Conservation (phyloP, 2,329 filamentous ascomycete genomes). For the Trichoderma citrinoviride region DNA sequence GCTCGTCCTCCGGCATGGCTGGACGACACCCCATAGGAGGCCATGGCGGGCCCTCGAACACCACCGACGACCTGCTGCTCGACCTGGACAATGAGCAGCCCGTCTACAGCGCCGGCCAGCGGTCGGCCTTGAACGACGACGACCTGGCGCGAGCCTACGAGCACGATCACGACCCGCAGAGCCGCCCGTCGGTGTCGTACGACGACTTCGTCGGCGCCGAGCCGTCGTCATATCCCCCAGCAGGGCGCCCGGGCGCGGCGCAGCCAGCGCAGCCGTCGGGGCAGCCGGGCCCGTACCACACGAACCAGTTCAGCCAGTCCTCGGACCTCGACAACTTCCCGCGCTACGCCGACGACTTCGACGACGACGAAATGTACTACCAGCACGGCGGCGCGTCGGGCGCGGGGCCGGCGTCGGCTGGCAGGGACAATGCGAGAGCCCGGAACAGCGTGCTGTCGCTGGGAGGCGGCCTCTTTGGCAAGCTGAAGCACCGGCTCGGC, state of each 20-base stretch:
- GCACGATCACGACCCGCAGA: constrained; percentile 61
- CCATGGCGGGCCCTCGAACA: constrained; percentile 49
- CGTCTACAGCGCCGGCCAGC: constrained; percentile 71
- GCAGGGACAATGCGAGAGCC: constrained; percentile 59
- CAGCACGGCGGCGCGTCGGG: constrained; percentile 66
- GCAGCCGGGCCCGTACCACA: constrained; percentile 43
- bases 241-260: constrained; percentile 40
- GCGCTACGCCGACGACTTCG: constrained; percentile 82
- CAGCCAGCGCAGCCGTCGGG: constrained; percentile 13
- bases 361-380: constrained; percentile 81
- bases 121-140: constrained; percentile 77
- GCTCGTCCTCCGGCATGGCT: constrained; percentile 56
- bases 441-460: constrained; percentile 86
- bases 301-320: constrained; percentile 65
- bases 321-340: constrained; percentile 86
- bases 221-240: constrained; percentile 46
- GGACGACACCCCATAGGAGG: constrained; percentile 51
- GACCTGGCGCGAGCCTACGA: constrained; percentile 74
- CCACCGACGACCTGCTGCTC: constrained; percentile 63
- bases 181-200: constrained; percentile 85
- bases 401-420: constrained; percentile 50
- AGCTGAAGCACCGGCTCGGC: constrained; percentile 85
- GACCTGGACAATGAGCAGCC: constrained; percentile 71
- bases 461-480: constrained; percentile 82
- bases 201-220: constrained; percentile 85